A percentile compares a stretch with the other conserved stretches of the same genome.
Conservation (phyloP, 768 basidiomycete species). For the Xerocomus brunneocitrinus region DNA sequence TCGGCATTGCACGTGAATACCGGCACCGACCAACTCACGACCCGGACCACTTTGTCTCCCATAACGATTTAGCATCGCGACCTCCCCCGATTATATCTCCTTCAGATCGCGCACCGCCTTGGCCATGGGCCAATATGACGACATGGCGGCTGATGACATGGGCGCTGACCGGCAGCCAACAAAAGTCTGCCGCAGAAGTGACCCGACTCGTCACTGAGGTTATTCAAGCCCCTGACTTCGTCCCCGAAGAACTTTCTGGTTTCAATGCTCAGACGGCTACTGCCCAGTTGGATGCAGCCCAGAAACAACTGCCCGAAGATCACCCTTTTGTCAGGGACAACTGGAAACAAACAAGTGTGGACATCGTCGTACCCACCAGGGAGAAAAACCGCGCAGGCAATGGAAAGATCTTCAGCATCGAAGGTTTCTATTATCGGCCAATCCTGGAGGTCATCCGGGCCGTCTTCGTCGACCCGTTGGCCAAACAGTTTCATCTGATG, state of each 20-base stretch:
- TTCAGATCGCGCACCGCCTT: neutral
- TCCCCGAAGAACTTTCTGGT: neutral
- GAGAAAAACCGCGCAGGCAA: neutral
- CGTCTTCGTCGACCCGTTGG: neutral
- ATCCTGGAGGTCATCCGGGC: constrained; percentile 10
- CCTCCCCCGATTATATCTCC: neutral
- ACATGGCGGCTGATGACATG: neutral
- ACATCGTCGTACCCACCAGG: neutral
- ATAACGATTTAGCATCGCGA: neutral
- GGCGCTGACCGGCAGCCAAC: neutral
- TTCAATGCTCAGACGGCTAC: neutral
- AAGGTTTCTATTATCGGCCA: constrained; percentile 13
- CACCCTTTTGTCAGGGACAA: neutral
- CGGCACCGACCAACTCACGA: neutral
- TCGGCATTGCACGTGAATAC: neutral
- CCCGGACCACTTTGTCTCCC: neutral
- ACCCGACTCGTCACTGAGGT: neutral
- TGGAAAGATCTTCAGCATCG: neutral
- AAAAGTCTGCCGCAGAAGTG: neutral
- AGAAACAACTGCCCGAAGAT: neutral
- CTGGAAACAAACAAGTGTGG: neutral
- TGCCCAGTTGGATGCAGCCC: neutral
- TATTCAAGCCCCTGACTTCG: neutral
- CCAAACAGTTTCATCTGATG: constrained; percentile 17
- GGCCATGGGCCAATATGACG: neutral